Base-by-base conservation (phyloP, 192 early-diverging fungal genomes). In the Pilaira anomala region DNA sequence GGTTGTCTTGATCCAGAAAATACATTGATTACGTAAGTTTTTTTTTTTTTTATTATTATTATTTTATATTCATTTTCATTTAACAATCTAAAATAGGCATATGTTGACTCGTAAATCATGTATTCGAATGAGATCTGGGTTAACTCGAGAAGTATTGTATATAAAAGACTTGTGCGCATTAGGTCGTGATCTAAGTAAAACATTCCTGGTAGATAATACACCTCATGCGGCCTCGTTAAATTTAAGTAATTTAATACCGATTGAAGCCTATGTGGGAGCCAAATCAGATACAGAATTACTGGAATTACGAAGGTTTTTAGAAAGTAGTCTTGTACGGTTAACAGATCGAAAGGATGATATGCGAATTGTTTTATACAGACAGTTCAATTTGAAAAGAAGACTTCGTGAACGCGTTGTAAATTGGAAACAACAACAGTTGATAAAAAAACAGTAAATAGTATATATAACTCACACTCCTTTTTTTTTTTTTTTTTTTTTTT, bases 231-330 rank as follows among this genome's bases (percentile, higher is more conserved):
- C 72, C 6, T 69, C 72, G 14, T 49, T 74, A 24, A 74, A 74
- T 52, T 26, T 74, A n/a, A 68, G 66, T 44, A 74, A 74, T 59
- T 46, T 74, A n/a, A 74, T 74, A 36, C 72, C 72, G 2, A 74
- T 74, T 39, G 72, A 74, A 56, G 33, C 66, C 22, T 74, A 56
- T 49, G 44, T 69, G 41, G 72, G 72, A 22, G 56, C 41, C 2
- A 60, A 52, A 33, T 51, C 58, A 4, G 72, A 74, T 40, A 67
- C 56, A 1, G 60, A 65, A 62, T 40, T 74, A 18, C 40, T 69
- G 19, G 48, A 53, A 49, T 50, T 73, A 14, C 22, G 54, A 45
- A 54, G 45, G 28, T 73, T 73, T 21, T 51, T 74, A 22, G 66
- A 74, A 50, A 48, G 51, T 16, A 60, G 50, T 5, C 46, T 63